Evolutionary conservation across 2,329 filamentous ascomycete genomes (phyloP), one percentile per base, ranked within the genome.

Genomic region (Penicillium sumatraense): DNA sequence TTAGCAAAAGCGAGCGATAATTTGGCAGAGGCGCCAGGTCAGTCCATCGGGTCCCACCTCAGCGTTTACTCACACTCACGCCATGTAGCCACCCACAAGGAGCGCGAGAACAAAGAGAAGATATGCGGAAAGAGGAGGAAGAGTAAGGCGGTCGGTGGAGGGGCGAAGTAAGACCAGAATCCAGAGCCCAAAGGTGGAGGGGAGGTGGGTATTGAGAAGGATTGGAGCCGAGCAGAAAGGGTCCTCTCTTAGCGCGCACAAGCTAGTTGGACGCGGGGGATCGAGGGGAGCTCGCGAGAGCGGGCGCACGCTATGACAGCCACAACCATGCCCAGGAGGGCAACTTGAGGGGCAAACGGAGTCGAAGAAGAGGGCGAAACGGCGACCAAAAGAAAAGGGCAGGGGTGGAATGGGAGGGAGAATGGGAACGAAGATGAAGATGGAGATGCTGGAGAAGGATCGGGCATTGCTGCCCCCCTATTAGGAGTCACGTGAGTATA

Each of bases 391-490:
- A 50, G 41, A 47, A 45, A 53, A 52, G 58, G 44, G 51, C 53
- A 40, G 41, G 50, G 55, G 59, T 53, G 60, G 48, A 46, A 60
- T 49, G 55, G 54, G 62, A 31, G 48, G 48, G 63, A 56, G 57
- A 53, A n/a, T 4, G 29, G 20, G 24, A n/a, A 35, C 13, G 44
- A 21, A 31, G 26, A 35, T 38, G 46, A 24, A 29, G 35, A 29
- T 26, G 35, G 31, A 27, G 47, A 29, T 31, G 46, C 20, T 21
- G 14, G 40, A 26, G 6, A 40, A 49, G 61, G 56, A 59, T 69
- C 52, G 57, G 62, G 61, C 58, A 68, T 61, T n/a, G n/a, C 63
- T 69, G 66, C 65, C 61, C 66, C 63, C 61, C 58, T 51, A 33
- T 51, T 51, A 60, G 60, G 60, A 64, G 42, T 46, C 42, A 49